phyloP scores from a whole-genome alignment of 345 rosid species.

The Erucastrum elatum region DNA sequence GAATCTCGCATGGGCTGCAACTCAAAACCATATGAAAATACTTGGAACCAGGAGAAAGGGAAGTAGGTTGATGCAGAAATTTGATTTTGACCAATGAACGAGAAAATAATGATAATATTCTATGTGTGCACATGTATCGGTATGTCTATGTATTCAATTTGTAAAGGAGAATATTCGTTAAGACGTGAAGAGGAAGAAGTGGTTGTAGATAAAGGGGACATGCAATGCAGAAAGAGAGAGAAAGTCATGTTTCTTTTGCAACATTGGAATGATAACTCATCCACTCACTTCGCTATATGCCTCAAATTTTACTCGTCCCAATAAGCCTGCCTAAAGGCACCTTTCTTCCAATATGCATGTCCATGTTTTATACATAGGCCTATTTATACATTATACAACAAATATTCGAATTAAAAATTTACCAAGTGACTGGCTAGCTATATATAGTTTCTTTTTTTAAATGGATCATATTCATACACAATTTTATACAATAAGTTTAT shows the following conservation, averaged over 20 bases:
- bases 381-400: conserved; percentile 17
- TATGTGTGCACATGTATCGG: conserved; percentile 13
- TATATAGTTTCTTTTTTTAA: neutral
- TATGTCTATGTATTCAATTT: conserved; percentile 2
- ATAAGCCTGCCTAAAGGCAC: conserved; percentile 42
- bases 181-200: conserved; percentile 36
- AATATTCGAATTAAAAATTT: neutral
- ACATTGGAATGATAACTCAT: conserved; percentile 40
- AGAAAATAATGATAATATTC: conserved; percentile 11
- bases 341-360: conserved; percentile 35
- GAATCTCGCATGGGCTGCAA: conserved; percentile 36
- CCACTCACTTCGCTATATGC: conserved; percentile 36
- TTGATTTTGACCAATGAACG: conserved; percentile 25
- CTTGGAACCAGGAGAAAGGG: neutral
- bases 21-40: conserved; percentile 21
- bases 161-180: conserved; percentile 36
- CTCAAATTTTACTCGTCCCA: conserved; percentile 34
- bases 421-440: neutral
- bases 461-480: neutral
- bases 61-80: conserved; percentile 11
- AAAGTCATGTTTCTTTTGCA: conserved; percentile 34
- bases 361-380: neutral
- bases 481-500: neutral
- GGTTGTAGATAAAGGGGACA: conserved; percentile 39
- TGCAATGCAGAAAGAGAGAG: conserved; percentile 43